These are phyloP conservation scores for Psidium friedrichsthalianum DNA, from an alignment of 345 rosid genomes.

Conservation along the genomic window DNA sequence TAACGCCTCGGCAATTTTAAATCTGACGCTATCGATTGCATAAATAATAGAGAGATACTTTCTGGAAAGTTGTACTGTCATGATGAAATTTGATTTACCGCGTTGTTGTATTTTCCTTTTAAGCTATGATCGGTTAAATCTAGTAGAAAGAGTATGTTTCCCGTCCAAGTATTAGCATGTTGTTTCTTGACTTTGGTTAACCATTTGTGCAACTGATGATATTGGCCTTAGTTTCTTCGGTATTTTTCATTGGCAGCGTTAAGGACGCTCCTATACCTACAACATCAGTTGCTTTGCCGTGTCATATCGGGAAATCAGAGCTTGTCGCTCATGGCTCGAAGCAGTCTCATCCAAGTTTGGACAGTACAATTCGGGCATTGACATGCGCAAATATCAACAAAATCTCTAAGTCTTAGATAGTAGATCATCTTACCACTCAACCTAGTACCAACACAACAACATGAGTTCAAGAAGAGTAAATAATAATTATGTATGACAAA, in stretches of 20 bases:
- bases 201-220: not conserved
- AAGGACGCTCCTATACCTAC: conserved; percentile 14
- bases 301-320: conserved; percentile 58
- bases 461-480: not conserved
- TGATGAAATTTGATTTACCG: too few relatives aligned
- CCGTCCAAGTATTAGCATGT: not conserved
- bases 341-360: not conserved
- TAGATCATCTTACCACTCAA: not conserved
- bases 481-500: too few relatives aligned
- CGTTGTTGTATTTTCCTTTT: not conserved
- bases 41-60: not conserved
- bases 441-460: not conserved
- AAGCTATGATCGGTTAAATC: not conserved
- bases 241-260: conserved; percentile 19
- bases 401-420: not conserved
- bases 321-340: conserved; percentile 29
- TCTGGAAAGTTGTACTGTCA: not conserved
- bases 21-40: conserved; percentile 3
- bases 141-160: not conserved
- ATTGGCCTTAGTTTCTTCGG: not conserved
- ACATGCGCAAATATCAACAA: not conserved
- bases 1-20: not conserved
- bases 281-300: conserved; percentile 65
- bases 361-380: conserved; percentile 6
- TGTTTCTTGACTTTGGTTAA: not conserved